Conservation (phyloP, 2,329 filamentous ascomycete species). For the Periglandula ipomoeae region DNA sequence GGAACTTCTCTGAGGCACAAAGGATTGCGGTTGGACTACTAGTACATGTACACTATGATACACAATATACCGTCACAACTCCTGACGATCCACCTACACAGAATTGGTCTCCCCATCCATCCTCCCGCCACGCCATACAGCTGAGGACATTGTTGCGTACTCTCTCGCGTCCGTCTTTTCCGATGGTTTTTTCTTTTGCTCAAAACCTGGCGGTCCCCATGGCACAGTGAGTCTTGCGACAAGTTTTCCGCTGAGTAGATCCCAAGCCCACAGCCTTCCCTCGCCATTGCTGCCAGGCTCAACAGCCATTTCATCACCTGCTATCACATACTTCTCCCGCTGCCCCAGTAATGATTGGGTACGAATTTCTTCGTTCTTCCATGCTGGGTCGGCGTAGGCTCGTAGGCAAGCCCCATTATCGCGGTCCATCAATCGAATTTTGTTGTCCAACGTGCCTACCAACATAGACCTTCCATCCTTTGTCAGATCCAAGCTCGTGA, state of each 20-base stretch:
- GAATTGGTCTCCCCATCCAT: constrained; percentile 55
- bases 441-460: constrained; percentile 66
- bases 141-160: constrained; percentile 50
- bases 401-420: constrained; percentile 63
- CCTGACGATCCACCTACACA: constrained; percentile 58
- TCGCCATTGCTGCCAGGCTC: constrained; percentile 27
- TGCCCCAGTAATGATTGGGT: constrained; percentile 67
- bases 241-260: constrained; percentile 64
- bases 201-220: constrained; percentile 43
- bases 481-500: constrained; percentile 68
- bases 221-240: constrained; percentile 52
- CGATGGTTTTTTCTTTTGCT: constrained; percentile 43
- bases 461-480: constrained; percentile 66
- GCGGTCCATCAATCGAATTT: constrained; percentile 73
- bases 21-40: not conserved
- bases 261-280: constrained; percentile 71
- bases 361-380: constrained; percentile 61
- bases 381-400: constrained; percentile 51
- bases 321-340: constrained; percentile 68
- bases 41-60: constrained; percentile 16
- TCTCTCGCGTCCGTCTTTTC: constrained; percentile 52
- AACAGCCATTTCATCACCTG: constrained; percentile 60
- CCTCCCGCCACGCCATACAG: constrained; percentile 53
- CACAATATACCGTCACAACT: constrained; percentile 53
- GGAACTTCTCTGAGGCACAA: not conserved